Evolutionary conservation across 106 monocot genomes (phyloP).

Genomic region (Allium fistulosum): DNA sequence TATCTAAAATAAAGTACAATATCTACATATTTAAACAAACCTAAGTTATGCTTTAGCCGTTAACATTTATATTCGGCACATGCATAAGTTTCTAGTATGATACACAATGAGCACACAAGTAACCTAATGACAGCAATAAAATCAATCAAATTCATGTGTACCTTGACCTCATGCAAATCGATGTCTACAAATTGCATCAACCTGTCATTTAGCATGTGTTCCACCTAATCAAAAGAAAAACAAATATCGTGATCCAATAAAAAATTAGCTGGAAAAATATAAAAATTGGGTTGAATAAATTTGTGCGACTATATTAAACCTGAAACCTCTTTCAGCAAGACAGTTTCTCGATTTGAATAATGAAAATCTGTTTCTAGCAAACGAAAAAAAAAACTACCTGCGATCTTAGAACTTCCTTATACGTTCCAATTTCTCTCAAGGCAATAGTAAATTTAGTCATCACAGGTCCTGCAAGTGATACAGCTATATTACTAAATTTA

Average conservation of each 20-base stretch:
- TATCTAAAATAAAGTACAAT: too few relatives aligned
- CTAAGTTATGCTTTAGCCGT: too few relatives aligned
- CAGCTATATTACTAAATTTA: not conserved
- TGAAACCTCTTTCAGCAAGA: too few relatives aligned
- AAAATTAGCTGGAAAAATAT: not conserved
- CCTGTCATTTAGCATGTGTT: slow-evolving; percentile 95
- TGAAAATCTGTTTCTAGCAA: too few relatives aligned
- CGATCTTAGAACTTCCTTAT: slow-evolving; percentile 97
- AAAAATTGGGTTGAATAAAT: not conserved
- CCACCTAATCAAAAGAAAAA: slow-evolving; percentile 51
- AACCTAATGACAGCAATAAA: too few relatives aligned
- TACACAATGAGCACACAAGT: too few relatives aligned
- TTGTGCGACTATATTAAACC: not conserved
- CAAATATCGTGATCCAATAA: not conserved
- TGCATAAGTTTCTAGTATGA: too few relatives aligned
- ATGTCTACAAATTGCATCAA: slow-evolving; percentile 96
- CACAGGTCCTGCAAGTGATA: slow-evolving; percentile 61
- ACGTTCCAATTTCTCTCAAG: slow-evolving; percentile 97
- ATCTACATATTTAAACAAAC: too few relatives aligned
- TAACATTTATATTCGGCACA: too few relatives aligned
- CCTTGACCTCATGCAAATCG: slow-evolving; percentile 99
- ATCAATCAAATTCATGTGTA: slow-evolving; percentile 15
- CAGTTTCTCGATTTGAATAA: too few relatives aligned
- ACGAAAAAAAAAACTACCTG: slow-evolving; percentile 39
- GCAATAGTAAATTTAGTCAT: slow-evolving; percentile 99